These are phyloP conservation scores for Jamesozyma spencerorum DNA, from an alignment of 805 yeast genomes.

Conservation along the genomic window DNA sequence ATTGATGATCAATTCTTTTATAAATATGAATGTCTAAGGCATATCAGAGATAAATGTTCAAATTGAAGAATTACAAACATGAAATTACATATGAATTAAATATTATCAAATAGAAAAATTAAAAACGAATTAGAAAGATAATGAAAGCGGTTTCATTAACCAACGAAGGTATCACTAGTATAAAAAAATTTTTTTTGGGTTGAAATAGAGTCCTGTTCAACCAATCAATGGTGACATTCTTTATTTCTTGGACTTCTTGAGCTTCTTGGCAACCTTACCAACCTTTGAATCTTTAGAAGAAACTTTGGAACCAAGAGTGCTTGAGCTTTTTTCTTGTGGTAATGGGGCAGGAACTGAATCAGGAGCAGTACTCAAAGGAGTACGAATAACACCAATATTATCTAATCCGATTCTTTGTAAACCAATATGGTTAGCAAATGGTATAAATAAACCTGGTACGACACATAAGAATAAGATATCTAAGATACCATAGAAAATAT, in stretches of 20 bases:
- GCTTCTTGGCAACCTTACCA: conserved; percentile 7
- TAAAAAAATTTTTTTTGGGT: no score
- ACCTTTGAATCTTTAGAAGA: conserved; percentile 5
- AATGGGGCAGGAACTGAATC: conserved; percentile 2
- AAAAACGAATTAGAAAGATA: no score
- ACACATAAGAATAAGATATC: conserved; percentile 39
- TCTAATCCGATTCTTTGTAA: conserved; percentile 17
- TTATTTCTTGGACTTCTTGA: conserved; percentile 7
- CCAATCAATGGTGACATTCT: no score
- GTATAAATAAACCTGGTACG: conserved; percentile 20
- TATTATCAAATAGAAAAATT: no score
- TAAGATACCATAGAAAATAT: conserved; percentile 50
- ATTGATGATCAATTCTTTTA: no score
- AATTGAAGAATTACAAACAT: no score
- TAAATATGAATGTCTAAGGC: no score
- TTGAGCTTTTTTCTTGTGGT: conserved; percentile 1
- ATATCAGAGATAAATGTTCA: no score
- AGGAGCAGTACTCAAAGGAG: conserved; percentile 5
- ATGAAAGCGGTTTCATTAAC: no score
- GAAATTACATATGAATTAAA: no score
- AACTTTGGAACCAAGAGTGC: conserved; percentile 11
- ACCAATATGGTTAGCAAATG: conserved; percentile 17
- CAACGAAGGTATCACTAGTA: no score
- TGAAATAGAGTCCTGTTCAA: no score
- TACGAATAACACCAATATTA: background rate